Evolutionary conservation across 208 protist genomes (phyloP).

Genomic region (Histomonas meleagridis): DNA sequence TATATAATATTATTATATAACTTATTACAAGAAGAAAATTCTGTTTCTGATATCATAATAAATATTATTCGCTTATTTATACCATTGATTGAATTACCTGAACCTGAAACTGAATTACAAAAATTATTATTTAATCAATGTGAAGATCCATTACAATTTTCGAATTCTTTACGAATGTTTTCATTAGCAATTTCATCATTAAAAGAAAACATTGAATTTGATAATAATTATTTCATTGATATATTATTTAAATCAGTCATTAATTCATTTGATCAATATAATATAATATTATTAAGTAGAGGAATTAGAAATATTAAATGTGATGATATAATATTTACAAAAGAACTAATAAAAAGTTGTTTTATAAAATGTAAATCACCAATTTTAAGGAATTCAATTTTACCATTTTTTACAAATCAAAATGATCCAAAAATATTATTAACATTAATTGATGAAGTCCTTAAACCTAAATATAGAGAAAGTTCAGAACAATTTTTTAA

Average conservation of each 20-base stretch:
- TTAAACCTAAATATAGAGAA: neutral
- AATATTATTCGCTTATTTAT: neutral
- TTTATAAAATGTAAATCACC: neutral
- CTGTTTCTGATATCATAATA: neutral
- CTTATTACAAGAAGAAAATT: neutral
- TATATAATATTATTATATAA: neutral
- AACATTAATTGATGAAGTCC: neutral
- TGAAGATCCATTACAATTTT: neutral
- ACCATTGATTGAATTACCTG: neutral
- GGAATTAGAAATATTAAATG: neutral
- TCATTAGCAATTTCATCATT: neutral
- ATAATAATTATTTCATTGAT: neutral
- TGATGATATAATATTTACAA: neutral
- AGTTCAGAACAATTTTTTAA: neutral
- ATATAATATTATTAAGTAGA: neutral
- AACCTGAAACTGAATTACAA: neutral
- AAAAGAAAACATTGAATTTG: neutral
- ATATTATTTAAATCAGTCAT: neutral
- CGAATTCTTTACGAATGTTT: neutral
- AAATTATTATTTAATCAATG: neutral
- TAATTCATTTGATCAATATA: neutral
- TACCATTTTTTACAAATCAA: too few relatives aligned
- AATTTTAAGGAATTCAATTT: neutral
- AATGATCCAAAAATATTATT: neutral
- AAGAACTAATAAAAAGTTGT: neutral